Conservation (phyloP, 495 filamentous ascomycete genomes). For the Aspergillus ostianus region DNA sequence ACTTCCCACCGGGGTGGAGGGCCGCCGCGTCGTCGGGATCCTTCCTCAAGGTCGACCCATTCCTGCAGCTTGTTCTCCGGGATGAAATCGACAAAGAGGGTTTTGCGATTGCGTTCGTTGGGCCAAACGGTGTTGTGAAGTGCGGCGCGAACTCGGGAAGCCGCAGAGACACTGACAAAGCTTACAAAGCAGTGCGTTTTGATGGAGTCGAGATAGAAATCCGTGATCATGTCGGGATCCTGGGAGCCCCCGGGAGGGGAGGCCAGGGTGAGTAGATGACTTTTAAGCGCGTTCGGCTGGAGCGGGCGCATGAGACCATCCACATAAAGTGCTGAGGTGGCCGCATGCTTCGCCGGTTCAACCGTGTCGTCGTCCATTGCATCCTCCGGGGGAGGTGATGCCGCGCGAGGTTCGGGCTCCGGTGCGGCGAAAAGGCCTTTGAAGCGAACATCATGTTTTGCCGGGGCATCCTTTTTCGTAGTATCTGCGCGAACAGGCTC, state of each 20-base stretch:
- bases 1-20: constrained; percentile 66
- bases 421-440: constrained; percentile 50
- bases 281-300: constrained; percentile 58
- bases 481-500: constrained; percentile 4
- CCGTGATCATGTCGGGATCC: constrained; percentile 53
- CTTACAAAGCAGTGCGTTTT: constrained; percentile 81
- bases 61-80: constrained; percentile 68
- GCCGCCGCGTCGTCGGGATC: constrained; percentile 44
- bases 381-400: constrained; percentile 25
- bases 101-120: constrained; percentile 78
- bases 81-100: constrained; percentile 87
- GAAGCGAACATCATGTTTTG: constrained; percentile 50
- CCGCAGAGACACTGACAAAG: constrained; percentile 66
- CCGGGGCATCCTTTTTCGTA: constrained; percentile 16
- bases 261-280: constrained; percentile 67
- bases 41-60: constrained; percentile 73
- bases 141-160: constrained; percentile 72
- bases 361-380: constrained; percentile 48
- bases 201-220: constrained; percentile 80
- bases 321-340: constrained; percentile 86
- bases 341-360: constrained; percentile 72
- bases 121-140: constrained; percentile 84
- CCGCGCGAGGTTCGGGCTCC: constrained; percentile 20
- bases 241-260: constrained; percentile 50
- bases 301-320: constrained; percentile 88